These are phyloP conservation scores for Chytriomyces confervae DNA, from an alignment of 192 early-diverging fungal species.

Conservation along the genomic window DNA sequence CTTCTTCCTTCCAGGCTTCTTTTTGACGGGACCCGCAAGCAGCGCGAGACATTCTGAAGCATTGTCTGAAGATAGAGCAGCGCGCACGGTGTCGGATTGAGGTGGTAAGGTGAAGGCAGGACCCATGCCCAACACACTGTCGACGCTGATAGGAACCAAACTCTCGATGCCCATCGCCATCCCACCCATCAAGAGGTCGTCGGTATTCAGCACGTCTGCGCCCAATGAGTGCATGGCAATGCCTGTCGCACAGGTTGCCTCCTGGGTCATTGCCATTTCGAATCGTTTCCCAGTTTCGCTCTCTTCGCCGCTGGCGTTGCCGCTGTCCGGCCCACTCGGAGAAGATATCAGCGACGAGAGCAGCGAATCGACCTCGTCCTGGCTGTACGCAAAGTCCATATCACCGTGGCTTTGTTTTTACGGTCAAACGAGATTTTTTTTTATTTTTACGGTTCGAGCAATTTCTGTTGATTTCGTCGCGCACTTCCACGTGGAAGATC, in stretches of 20 bases:
- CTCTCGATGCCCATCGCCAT: background rate
- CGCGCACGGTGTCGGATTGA: slow-evolving; percentile 1
- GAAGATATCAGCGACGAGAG: background rate
- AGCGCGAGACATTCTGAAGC: slow-evolving; percentile 24
- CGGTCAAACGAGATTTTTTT: no score
- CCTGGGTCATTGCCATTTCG: background rate
- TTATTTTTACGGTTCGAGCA: no score
- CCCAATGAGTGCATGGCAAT: background rate
- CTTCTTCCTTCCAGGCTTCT: slow-evolving; percentile 42
- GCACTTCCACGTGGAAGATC: no score
- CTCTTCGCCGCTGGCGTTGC: background rate
- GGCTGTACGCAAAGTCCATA: background rate
- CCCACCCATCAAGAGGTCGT: background rate
- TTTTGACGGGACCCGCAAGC: slow-evolving; percentile 31
- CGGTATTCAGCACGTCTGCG: background rate
- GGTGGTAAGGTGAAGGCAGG: background rate
- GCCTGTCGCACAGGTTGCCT: background rate
- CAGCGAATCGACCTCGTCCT: background rate
- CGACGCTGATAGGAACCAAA: background rate
- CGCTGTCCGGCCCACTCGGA: background rate
- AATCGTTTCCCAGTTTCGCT: background rate
- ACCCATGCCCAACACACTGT: background rate
- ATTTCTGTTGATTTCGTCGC: no score
- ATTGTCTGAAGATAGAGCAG: slow-evolving; percentile 24
- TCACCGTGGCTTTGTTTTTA: background rate